phyloP scores from a whole-genome alignment of 2,329 filamentous ascomycete species.

The Periconia macrospinosa region DNA sequence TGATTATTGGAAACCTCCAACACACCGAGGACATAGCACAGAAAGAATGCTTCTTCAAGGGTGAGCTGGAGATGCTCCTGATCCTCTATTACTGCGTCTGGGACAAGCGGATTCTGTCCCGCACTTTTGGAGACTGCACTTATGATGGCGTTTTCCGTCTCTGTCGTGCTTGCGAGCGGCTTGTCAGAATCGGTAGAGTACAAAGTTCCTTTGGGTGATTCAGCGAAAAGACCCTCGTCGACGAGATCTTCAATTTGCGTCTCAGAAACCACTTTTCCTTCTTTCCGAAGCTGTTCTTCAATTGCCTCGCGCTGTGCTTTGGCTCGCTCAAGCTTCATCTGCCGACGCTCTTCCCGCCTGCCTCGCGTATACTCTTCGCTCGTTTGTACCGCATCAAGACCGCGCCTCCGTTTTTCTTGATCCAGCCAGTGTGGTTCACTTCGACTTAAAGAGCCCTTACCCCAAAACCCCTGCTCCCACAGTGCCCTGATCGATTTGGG shows the following conservation, averaged over 20 bases:
- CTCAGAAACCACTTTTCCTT: conserved; percentile 44
- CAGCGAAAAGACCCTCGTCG: conserved; percentile 21
- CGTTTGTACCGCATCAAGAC: conserved; percentile 66
- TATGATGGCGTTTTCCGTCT: conserved; percentile 11
- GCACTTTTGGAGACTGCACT: conserved; percentile 16
- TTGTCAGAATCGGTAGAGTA: conserved; percentile 16
- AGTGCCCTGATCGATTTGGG: conserved; percentile 73
- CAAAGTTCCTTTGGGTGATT: conserved; percentile 21
- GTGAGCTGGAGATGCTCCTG: conserved; percentile 91
- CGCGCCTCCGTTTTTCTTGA: conserved; percentile 73
- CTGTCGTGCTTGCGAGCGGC: conserved; percentile 10
- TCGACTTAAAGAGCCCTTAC: conserved; percentile 88
- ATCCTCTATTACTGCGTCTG: conserved; percentile 30
- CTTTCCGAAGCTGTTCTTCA: conserved; percentile 66
- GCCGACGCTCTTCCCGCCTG: conserved; percentile 76
- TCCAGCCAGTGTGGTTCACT: conserved; percentile 95
- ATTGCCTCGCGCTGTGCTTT: conserved; percentile 83
- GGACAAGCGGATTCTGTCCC: conserved; percentile 5
- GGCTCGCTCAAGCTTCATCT: conserved; percentile 91
- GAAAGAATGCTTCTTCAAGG: conserved; percentile 88
- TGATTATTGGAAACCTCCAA: conserved; percentile 59
- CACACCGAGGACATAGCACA: conserved; percentile 77
- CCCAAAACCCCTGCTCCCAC: conserved; percentile 98
- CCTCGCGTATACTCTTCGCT: conserved; percentile 80
- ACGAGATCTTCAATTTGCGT: conserved; percentile 32